Percentiles rank a stretch among this genome's conserved stretches.
Conservation (phyloP, 108 stramenopile species). For the Cyclotella choctawhatcheeana region DNA sequence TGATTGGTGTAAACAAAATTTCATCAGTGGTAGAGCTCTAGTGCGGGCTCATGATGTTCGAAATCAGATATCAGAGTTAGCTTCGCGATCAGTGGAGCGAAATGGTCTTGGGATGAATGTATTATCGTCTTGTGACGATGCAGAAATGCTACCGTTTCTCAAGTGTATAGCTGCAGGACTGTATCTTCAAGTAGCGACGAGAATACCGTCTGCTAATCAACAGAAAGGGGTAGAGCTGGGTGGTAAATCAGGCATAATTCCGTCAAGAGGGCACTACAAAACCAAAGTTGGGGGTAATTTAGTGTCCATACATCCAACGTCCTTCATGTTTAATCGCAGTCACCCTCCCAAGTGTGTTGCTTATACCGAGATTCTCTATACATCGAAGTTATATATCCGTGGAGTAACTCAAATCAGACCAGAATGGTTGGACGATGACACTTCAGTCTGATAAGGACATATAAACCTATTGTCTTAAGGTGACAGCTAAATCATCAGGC, state of each 20-base stretch:
- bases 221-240: conserved; percentile 63
- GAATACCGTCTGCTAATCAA: conserved; percentile 60
- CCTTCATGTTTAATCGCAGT: conserved; percentile 90
- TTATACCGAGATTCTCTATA: conserved; percentile 90
- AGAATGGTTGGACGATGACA: conserved; percentile 84
- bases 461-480: no score
- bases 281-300: conserved; percentile 88
- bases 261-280: conserved; percentile 86
- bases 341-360: conserved; percentile 94
- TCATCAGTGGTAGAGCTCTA: conserved; percentile 76
- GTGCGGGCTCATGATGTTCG: conserved; percentile 75
- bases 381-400: conserved; percentile 83
- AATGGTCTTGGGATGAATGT: conserved; percentile 78
- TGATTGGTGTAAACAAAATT: conserved; percentile 86
- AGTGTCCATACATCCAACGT: conserved; percentile 94
- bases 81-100: conserved; percentile 45
- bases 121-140: conserved; percentile 57
- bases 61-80: conserved; percentile 67
- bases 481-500: no score
- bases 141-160: conserved; percentile 68
- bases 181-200: conserved; percentile 86
- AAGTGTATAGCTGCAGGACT: conserved; percentile 92
- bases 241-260: conserved; percentile 76
- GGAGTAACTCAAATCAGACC: conserved; percentile 85
- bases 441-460: no score